Conservation (phyloP, 306 rosid genomes). For the Ochetophila trinervis region DNA sequence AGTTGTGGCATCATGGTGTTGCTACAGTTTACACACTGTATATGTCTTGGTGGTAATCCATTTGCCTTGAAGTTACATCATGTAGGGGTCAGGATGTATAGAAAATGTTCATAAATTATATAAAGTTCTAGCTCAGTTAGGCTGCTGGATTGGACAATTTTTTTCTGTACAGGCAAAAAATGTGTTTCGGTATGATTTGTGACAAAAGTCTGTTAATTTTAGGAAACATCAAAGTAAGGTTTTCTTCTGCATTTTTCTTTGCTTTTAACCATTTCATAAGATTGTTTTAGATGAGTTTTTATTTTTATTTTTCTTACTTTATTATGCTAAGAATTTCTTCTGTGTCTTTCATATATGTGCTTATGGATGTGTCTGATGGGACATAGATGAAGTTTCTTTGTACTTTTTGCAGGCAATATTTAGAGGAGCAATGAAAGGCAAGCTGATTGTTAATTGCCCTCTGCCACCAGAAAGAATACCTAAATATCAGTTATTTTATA, state of each 20-base stretch:
- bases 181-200: too few species aligned
- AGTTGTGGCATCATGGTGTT: too few species aligned
- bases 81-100: too few species aligned
- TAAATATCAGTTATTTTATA: constrained; percentile 66
- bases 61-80: too few species aligned
- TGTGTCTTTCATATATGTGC: constrained; percentile 6
- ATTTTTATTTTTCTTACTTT: too few species aligned
- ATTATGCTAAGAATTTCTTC: background rate
- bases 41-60: too few species aligned
- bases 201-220: too few species aligned
- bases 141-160: too few species aligned
- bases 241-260: background rate
- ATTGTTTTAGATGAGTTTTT: background rate
- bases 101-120: too few species aligned
- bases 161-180: too few species aligned
- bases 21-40: too few species aligned
- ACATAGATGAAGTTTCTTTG: constrained; percentile 18
- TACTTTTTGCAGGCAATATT: constrained; percentile 57
- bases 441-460: constrained; percentile 75
- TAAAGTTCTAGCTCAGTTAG: too few species aligned
- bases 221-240: background rate
- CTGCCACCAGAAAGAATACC: constrained; percentile 64
- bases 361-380: background rate
- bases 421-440: constrained; percentile 88
- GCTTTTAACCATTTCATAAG: background rate